Conservation (phyloP, 495 filamentous ascomycete genomes). For the Podospora bellae-mahoneyi region DNA sequence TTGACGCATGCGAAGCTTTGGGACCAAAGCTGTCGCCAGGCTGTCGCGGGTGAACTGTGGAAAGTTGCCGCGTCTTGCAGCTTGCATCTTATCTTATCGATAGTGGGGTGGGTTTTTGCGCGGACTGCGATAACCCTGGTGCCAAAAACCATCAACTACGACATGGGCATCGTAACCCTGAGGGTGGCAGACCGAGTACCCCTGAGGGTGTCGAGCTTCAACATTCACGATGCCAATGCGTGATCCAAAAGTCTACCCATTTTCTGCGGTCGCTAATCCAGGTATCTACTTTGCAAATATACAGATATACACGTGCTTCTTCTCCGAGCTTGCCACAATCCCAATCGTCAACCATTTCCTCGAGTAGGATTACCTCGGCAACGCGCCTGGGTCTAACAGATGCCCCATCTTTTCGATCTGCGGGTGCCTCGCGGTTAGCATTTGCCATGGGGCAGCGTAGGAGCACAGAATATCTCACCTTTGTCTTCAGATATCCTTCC, state of each 20-base stretch:
- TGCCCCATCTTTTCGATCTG: constrained; percentile 48
- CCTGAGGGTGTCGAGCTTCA: neutral
- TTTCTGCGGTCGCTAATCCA: constrained; percentile 1
- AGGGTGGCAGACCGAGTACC: neutral
- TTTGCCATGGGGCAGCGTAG: constrained; percentile 9
- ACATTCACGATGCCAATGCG: neutral
- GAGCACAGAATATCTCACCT: constrained; percentile 52
- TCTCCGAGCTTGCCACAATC: neutral
- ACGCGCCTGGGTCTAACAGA: constrained; percentile 34
- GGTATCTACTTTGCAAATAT: constrained; percentile 15
- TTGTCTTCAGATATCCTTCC: constrained; percentile 88
- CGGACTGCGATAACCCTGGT: neutral
- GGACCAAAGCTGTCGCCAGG: neutral
- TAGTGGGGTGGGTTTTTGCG: neutral
- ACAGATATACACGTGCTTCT: constrained; percentile 9
- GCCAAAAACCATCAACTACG: neutral
- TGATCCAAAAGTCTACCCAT: neutral
- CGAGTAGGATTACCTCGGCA: constrained; percentile 16
- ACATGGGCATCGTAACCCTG: neutral
- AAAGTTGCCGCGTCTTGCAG: neutral
- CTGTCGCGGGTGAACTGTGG: neutral
- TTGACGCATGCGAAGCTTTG: neutral
- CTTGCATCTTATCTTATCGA: neutral
- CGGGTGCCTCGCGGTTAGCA: constrained; percentile 13
- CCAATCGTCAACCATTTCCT: neutral